Percentiles rank a stretch among this genome's conserved stretches.
Evolutionary conservation across 257 asterid genomes (phyloP).

Genomic region (Oldenlandia corymbosa): DNA sequence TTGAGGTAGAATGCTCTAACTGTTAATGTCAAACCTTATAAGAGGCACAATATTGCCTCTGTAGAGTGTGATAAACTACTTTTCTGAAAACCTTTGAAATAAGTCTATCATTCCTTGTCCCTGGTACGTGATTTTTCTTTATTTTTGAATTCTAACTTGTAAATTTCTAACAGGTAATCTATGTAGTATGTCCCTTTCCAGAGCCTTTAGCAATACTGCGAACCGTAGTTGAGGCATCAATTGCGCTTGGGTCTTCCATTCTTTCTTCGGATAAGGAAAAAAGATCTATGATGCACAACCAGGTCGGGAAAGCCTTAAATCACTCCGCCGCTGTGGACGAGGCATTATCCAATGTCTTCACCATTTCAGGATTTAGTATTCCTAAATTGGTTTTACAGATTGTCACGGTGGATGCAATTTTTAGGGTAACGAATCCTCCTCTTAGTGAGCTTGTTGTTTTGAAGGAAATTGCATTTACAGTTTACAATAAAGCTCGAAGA

Average conservation of each 20-base stretch:
- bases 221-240: conserved; percentile 83
- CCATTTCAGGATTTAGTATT: conserved; percentile 83
- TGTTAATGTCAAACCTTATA: background rate
- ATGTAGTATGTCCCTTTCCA: conserved; percentile 98
- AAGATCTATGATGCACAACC: conserved; percentile 83
- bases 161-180: conserved; percentile 60
- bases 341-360: conserved; percentile 76
- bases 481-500: conserved; percentile 90
- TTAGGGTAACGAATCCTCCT: conserved; percentile 85
- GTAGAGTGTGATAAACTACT: too few species aligned
- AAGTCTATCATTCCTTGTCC: too few species aligned
- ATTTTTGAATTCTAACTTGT: conserved; percentile 3
- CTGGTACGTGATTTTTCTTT: conserved; percentile 7
- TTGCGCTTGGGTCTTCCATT: conserved; percentile 81
- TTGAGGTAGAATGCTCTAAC: background rate
- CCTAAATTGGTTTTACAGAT: conserved; percentile 94
- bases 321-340: conserved; percentile 84
- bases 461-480: conserved; percentile 95
- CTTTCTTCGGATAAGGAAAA: conserved; percentile 89
- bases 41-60: background rate
- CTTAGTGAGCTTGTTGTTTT: conserved; percentile 76
- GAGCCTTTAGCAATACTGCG: conserved; percentile 95
- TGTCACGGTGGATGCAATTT: conserved; percentile 92
- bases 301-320: conserved; percentile 94
- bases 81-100: too few species aligned